phyloP scores from a whole-genome alignment of 305 asterid genomes.

The Solanum hybrid region DNA sequence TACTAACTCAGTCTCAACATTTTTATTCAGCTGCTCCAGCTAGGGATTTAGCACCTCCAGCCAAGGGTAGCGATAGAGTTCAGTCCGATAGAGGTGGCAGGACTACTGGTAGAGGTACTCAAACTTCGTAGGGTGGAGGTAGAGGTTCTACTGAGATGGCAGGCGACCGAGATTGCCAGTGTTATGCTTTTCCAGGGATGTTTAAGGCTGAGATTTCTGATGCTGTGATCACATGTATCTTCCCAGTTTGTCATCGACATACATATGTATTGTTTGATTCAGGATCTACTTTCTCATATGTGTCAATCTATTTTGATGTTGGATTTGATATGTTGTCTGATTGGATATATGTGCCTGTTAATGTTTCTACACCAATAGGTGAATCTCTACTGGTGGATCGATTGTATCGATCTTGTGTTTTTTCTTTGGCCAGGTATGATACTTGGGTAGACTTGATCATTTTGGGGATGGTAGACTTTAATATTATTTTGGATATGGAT shows the following conservation, averaged over 20 bases:
- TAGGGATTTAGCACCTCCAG: neutral
- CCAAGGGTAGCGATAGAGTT: neutral
- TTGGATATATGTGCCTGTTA: neutral
- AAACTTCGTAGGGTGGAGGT: neutral
- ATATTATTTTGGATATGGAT: neutral
- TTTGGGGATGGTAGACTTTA: neutral
- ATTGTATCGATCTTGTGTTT: neutral
- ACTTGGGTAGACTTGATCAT: neutral
- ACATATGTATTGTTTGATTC: too few relatives aligned
- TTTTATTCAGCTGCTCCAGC: neutral
- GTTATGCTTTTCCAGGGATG: neutral
- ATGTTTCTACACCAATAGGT: neutral
- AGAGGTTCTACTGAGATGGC: neutral
- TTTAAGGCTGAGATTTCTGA: neutral
- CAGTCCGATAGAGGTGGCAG: neutral
- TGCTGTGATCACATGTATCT: neutral
- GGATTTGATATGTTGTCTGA: neutral
- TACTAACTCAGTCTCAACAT: neutral
- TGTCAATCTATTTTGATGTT: neutral
- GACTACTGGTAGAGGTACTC: neutral
- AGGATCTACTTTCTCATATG: neutral
- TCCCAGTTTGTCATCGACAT: neutral
- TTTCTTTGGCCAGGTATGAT: neutral
- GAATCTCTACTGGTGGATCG: neutral
- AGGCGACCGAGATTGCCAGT: neutral